Base-by-base conservation (phyloP, 306 rosid species). In the Vicia sativa region DNA sequence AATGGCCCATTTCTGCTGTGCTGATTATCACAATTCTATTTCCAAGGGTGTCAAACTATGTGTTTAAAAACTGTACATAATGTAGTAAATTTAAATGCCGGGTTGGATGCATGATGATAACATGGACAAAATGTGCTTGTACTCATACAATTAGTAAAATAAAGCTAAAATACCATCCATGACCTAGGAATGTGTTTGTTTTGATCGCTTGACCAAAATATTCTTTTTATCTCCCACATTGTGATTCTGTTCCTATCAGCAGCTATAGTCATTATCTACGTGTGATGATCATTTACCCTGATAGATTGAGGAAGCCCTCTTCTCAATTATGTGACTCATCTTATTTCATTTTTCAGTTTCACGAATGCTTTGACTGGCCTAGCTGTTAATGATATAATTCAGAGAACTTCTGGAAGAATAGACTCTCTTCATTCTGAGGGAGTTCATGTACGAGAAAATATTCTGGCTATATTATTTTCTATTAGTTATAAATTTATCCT, bases 341-440 rank as follows among this genome's bases (percentile, higher is more conserved):
- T 41, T 35, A 15, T 62, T 35, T 65, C 34, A 25, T 67, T 76
- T 74, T 89, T 77, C 89, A 93, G 99, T 73, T 93, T 90, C 73
- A 83, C 95, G 0, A 84, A 83, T 72, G 78, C 92, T n/a, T 76
- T 95, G 77, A 64, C 85, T 18, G 99, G 96, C 49, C 82, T 77
- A 65, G 81, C 92, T 71, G 91, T 77, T 58, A 83, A 80, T 56
- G 99, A 95, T 77, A 85, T 93, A 77, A 76, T 88, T 69, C 96
- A 86, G 75, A 87, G 92, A 85, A 90, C 95, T 43, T 39, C 88
- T 21, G 85, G 91, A 78, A 79, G 97, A 84, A 50, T 93, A 68
- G 99, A 93, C 79, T 83, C 95, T 19, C 89, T 93, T 69, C 99
- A 90, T 76, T 93, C 97, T 0, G 96, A 90, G 90, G 99, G 99